Evolutionary conservation across 2,329 filamentous ascomycete species (phyloP).

Genomic region (Cryphonectria carpinicola): DNA sequence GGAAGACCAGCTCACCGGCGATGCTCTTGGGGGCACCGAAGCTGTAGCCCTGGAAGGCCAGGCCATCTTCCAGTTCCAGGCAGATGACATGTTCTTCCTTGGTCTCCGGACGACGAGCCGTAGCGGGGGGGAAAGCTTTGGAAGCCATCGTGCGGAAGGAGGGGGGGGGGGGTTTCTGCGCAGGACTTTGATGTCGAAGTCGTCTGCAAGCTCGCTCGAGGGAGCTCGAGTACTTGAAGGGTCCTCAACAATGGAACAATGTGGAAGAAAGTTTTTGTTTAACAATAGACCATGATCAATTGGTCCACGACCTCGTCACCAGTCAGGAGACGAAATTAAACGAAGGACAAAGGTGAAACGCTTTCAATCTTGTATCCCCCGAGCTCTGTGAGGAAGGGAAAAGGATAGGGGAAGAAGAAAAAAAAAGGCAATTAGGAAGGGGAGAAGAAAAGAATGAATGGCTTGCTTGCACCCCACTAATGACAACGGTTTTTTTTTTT

Average conservation of each 20-base stretch:
- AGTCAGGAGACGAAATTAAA: conserved; percentile 17
- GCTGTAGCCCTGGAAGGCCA: conserved; percentile 90
- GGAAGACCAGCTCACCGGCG: conserved; percentile 96
- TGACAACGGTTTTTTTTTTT: conserved; percentile 22
- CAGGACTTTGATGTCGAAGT: conserved; percentile 19
- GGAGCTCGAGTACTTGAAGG: conserved; percentile 17
- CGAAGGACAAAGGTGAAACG: conserved; percentile 11
- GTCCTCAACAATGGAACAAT: conserved; percentile 16
- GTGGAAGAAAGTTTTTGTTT: conserved; percentile 16
- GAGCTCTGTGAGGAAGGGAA: not conserved
- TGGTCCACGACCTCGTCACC: conserved; percentile 26
- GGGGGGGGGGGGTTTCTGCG: conserved; percentile 8
- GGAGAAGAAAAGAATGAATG: not conserved
- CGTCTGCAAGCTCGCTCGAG: conserved; percentile 20
- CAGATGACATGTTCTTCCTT: conserved; percentile 70
- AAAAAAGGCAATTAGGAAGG: not conserved
- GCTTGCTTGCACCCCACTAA: conserved; percentile 14
- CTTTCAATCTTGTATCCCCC: conserved; percentile 10
- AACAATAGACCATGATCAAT: conserved; percentile 23
- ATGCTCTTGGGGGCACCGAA: conserved; percentile 95
- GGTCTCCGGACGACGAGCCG: conserved; percentile 58
- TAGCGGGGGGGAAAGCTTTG: conserved; percentile 58
- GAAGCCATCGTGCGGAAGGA: conserved; percentile 39
- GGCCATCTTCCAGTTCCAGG: conserved; percentile 91
- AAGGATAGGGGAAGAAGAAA: no score